Evolutionary conservation across 2,329 filamentous ascomycete species (phyloP), one percentile per base, ranked within the genome.

Genomic region (Claviceps pazoutovae): DNA sequence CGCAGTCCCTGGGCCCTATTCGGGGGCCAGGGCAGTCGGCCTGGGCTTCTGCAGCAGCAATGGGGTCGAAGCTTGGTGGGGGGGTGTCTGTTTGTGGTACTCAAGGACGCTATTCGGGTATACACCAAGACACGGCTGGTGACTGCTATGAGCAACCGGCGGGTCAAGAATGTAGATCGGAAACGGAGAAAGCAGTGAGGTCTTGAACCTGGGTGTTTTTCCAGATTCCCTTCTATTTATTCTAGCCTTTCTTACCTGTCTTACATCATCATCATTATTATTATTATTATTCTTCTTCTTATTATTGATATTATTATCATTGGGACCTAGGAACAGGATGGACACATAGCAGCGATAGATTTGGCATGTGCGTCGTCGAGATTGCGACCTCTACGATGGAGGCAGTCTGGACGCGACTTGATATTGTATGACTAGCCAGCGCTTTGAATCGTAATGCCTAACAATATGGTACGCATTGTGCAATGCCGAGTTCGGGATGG

Each of bases 61-160:
- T 97, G 93, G 88, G 93, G 89, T 1, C 76, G 93, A 52, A 96
- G 87, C 61, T 73, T 98, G 2, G 76, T 93, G 1, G 93, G 93
- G 1, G 93, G 93, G 0, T 93, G 88, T 63, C 69, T 95, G 19
- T 95, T 91, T 60, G 83, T 97, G 16, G 82, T 95, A 9, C 66
- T 95, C 50, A 93, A 91, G 65, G 82, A 86, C 59, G 72, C 71
- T 2, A 68, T 83, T 49, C 69, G 71, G 53, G 65, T 86, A 23
- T 85, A 82, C 61, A 73, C 75, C 57, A 84, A 84, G 67, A 82
- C 81, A 63, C 72, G 79, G 55, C 74, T 73, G 55, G 80, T 79
- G 13, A 72, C 76, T 58, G 73, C 79, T 37, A 74, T 76, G 59
- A 70, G 71, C 6, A 73, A 74, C 45, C 72, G 79, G 51, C 71